Evolutionary conservation across 192 early-diverging fungal genomes (phyloP), one percentile per base, ranked within the genome.

Genomic region (Thoreauomyces humboldtii): DNA sequence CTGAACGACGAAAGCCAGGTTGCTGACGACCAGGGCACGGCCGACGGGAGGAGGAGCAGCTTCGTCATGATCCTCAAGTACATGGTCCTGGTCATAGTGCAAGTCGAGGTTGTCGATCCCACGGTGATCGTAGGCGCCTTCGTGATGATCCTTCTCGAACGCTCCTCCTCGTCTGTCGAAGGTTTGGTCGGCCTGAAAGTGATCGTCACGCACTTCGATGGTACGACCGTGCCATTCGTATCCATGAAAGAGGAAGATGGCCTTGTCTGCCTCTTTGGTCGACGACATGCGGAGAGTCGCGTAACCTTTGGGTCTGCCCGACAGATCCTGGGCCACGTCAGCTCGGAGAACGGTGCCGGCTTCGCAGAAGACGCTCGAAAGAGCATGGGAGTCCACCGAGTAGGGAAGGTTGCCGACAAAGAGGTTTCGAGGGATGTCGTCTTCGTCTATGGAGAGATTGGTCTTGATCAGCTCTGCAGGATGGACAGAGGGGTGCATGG

Each of bases 151-250:
- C n/a, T n/a, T n/a, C n/a, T n/a, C n/a, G n/a, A n/a, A n/a, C 2
- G 44, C 44, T 22, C 44, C 44, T 22, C 4, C 2, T 12, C 25
- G 19, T 17, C 44, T 24, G n/a, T 17, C 25, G 25, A 7, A 46
- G 12, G 19, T 46, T n/a, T n/a, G n/a, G 11, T 41, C 38, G 17
- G 38, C 11, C 9, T 32, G 27, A 19, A 11, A 50, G 7, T 84
- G 72, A 58, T 89, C 90, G 61, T 87, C 88, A 42, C 88, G 80
- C 19, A 92, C 89, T 67, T 91, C 87, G 12, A 92, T 72, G 14
- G 72, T 72, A 27, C 90, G 80, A 45, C 89, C 88, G 57, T 89
- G 81, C 88, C 81, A 89, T 36, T 80, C 81, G 51, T 78, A 83
- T 34, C 84, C 81, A 70, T 90, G 77, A 63, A 86, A 88, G 58